Base-by-base conservation (phyloP, 2,329 filamentous ascomycete species). In the Phialocephala sp. region DNA sequence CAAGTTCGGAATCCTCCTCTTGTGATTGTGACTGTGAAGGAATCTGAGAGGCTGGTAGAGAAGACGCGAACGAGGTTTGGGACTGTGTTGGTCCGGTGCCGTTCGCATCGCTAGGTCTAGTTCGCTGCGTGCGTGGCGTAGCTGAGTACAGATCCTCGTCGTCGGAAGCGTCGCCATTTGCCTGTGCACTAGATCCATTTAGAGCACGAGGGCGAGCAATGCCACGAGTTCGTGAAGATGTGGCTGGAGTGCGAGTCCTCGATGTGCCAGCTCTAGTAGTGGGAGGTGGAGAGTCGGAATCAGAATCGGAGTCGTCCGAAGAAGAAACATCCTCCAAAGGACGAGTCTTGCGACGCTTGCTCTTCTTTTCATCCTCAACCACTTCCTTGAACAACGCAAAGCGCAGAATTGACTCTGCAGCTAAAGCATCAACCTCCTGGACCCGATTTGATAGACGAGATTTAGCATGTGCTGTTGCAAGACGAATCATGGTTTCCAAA, bases 311-410 rank as follows among this genome's bases (percentile, higher is more conserved):
- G 68, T 88, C 86, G 36, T 87, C 85, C 32, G 85, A 85, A 32
- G 85, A 85, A 76, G 75, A 88, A 76, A 85, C 86, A 61, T 82
- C 82, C 63, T 86, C 83, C 18, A 85, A 81, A 39, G 84, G 83
- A 36, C 85, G 83, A 6, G 86, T 90, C 72, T 91, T 90, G 78
- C 92, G 89, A 73, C 94, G 87, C 79, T 95, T 91, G 83, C 94
- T 95, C 72, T 89, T 87, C 65, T 93, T 91, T 77, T 93, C 89
- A 69, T 88, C 85, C 74, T 89, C 85, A 3, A 97, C 85, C 0
- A 99, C 89, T 80, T 99, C 95, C 78, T 98, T 98, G 85, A 99
- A 99, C 41, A 99, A 85, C 2, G 95, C 96, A 75, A 97, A 99
- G 20, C 95, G 88, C 37, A 99, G 81, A 70, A 99, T 97, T 9